These are phyloP conservation scores for Perkinsus chesapeaki DNA, from an alignment of 169 alveolate genomes.

Conservation along the genomic window DNA sequence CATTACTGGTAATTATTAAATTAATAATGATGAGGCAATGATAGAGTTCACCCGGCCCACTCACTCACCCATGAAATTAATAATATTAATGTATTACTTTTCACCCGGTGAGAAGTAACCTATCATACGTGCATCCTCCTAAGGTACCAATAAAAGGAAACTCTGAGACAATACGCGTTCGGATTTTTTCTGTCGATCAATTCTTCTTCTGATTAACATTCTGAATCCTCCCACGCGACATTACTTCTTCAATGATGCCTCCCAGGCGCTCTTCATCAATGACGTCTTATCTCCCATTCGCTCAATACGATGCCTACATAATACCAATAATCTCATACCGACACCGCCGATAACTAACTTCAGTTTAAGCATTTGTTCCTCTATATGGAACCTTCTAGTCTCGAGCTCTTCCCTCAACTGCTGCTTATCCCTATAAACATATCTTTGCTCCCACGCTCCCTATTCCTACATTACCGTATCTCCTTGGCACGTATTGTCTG, in stretches of 20 bases:
- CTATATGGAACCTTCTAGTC: conserved; percentile 53
- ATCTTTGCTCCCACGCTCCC: neutral
- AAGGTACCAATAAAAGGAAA: too few relatives aligned
- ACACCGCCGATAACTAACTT: neutral
- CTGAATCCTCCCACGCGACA: too few relatives aligned
- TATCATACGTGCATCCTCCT: too few relatives aligned
- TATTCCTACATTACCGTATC: conserved; percentile 13
- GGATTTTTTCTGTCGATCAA: too few relatives aligned
- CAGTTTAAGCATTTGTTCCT: conserved; percentile 36
- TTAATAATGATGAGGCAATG: too few relatives aligned
- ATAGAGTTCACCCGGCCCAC: too few relatives aligned
- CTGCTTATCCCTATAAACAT: conserved; percentile 20
- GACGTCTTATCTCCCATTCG: conserved; percentile 2
- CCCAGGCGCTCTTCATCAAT: conserved; percentile 11
- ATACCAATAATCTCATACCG: neutral
- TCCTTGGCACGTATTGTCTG: conserved; percentile 69
- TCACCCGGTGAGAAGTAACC: too few relatives aligned
- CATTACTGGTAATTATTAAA: too few relatives aligned
- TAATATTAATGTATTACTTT: too few relatives aligned
- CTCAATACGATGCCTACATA: neutral
- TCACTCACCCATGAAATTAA: too few relatives aligned
- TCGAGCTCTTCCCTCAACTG: conserved; percentile 62
- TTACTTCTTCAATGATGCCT: neutral
- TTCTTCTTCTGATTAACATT: too few relatives aligned
- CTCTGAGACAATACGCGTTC: too few relatives aligned